These are phyloP conservation scores for Amphibolis antarctica DNA, from an alignment of 106 monocot genomes.

Conservation along the genomic window DNA sequence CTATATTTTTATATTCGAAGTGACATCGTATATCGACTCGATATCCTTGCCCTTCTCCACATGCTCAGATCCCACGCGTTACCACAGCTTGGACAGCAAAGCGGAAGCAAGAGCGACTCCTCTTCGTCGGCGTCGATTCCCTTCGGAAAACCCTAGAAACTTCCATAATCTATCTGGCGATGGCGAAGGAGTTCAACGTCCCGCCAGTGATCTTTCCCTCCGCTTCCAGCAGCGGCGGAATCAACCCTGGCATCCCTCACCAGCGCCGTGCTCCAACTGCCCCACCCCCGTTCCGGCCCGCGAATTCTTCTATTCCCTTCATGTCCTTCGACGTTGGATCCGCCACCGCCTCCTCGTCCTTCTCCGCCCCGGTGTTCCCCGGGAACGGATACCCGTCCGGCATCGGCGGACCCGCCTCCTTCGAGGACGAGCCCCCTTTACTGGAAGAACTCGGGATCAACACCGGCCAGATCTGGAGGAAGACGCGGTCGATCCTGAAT, in stretches of 20 bases:
- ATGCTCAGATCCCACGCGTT: no score
- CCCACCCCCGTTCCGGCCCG: conserved; percentile 24
- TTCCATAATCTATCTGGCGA: background rate
- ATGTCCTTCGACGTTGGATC: conserved; percentile 82
- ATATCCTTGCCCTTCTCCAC: no score
- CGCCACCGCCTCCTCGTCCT: conserved; percentile 32
- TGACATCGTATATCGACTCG: no score
- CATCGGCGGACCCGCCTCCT: conserved; percentile 16
- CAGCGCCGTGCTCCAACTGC: conserved; percentile 30
- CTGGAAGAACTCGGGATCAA: conserved; percentile 99
- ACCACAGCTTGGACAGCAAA: no score
- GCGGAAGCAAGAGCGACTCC: background rate
- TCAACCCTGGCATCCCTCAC: conserved; percentile 16
- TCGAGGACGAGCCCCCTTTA: conserved; percentile 89
- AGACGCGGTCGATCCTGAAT: conserved; percentile 79
- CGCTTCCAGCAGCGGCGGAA: background rate
- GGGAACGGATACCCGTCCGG: conserved; percentile 6
- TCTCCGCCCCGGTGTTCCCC: conserved; percentile 11
- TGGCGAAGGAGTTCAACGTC: conserved; percentile 66
- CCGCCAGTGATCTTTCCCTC: conserved; percentile 67
- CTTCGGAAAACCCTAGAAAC: background rate
- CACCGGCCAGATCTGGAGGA: conserved; percentile 99
- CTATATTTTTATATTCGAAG: no score
- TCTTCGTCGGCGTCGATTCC: background rate
- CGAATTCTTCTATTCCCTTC: conserved; percentile 53